Percentiles rank a stretch among this genome's conserved stretches.
These are phyloP conservation scores for Yamadazyma kitorensis DNA, from an alignment of 805 yeast species.

Conservation along the genomic window DNA sequence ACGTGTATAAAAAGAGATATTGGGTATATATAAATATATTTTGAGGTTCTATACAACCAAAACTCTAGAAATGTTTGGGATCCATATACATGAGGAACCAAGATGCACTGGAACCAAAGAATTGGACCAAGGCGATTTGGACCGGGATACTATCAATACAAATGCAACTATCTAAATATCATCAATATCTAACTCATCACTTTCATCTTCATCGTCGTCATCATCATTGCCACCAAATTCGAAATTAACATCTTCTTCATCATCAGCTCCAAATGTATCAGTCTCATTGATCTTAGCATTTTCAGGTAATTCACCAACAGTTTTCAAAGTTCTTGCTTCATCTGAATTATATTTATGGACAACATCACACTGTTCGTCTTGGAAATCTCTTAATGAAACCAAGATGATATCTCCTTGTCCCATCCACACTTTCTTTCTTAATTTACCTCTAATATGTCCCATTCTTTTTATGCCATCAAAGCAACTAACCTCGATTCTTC, in stretches of 20 bases:
- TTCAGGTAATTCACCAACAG: constrained; percentile 96
- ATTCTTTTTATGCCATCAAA: constrained; percentile 91
- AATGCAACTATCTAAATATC: constrained; percentile 73
- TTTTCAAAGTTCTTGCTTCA: constrained; percentile 95
- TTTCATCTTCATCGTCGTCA: constrained; percentile 68
- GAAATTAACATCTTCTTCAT: constrained; percentile 96
- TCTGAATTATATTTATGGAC: constrained; percentile 95
- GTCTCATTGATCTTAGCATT: constrained; percentile 96
- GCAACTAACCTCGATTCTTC: constrained; percentile 92
- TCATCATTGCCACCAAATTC: constrained; percentile 95
- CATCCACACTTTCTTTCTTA: constrained; percentile 99
- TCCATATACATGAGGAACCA: too few relatives aligned
- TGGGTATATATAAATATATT: too few relatives aligned
- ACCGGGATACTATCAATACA: not conserved
- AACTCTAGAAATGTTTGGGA: too few relatives aligned
- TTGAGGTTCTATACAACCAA: not conserved
- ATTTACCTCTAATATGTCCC: constrained; percentile 98
- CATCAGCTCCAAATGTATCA: constrained; percentile 94
- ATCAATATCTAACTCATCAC: constrained; percentile 82
- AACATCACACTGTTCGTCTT: constrained; percentile 97
- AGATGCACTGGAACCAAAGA: too few relatives aligned
- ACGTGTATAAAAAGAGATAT: not conserved
- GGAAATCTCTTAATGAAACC: constrained; percentile 96
- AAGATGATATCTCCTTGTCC: constrained; percentile 96
- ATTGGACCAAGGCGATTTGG: too few relatives aligned